Base-by-base conservation (phyloP, 2,329 filamentous ascomycete species). In the Alternaria ethzedia region DNA sequence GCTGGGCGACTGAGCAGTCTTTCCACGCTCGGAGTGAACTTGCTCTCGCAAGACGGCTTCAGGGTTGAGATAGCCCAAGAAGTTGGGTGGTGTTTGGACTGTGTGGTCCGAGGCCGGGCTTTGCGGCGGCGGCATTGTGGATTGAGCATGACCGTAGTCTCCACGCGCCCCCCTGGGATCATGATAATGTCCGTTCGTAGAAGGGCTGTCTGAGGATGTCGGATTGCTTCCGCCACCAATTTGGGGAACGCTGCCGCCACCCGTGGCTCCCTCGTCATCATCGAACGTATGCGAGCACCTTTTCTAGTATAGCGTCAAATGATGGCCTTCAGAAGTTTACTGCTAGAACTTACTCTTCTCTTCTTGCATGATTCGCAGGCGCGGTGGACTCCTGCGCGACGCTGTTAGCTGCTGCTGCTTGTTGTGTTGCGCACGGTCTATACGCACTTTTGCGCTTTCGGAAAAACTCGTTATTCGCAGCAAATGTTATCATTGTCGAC, bases 41-140 rank as follows among this genome's bases (percentile, higher is more conserved):
- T 82, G 78, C 46, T 82, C 80, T 54, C 83, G 72, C 30, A 85
- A 74, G 10, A 82, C 80, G n/a, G 83, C 79, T 65, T 84, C 82
- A 5, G 83, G 83, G 43, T 81, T 82, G 57, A 84, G 70, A 61
- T 84, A 83, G 56, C 82, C 82, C 46, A 83, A 69, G 63, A 84
- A 84, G 54, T 81, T 80, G 17, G 80, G 76, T 15, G 80, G 78
- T 30, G 76, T 80, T 51, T 73, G 70, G 25, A 71, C 70, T 47
- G 69, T 70, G n/a, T 73, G 73, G 26, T 76, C 75, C 32, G 68
- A 67, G 26, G 67, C 69, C 54, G 77, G 74, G 54, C 74, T 78
- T 54, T 73, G 75, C 36, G 76, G 62, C 70, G 76, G 74, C 58
- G 73, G 67, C 74, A 78, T 78, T 65, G 61, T 71, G 59, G 73